phyloP scores from a whole-genome alignment of 768 basidiomycete species.

The Mycena haematopus region DNA sequence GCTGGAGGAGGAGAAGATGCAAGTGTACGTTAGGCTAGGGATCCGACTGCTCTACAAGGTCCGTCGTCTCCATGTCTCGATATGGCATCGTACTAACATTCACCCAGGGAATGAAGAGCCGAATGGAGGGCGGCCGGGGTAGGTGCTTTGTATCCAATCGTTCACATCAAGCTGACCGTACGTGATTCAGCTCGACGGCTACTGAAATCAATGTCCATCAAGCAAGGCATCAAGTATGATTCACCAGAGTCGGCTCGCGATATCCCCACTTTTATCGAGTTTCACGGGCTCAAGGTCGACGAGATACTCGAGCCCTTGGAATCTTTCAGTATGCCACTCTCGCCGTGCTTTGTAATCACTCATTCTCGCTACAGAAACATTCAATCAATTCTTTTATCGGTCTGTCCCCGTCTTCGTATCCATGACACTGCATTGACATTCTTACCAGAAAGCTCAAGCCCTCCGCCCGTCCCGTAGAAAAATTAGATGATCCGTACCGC shows the following conservation, averaged over 20 bases:
- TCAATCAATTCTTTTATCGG: slow-evolving; percentile 93
- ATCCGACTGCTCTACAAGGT: slow-evolving; percentile 92
- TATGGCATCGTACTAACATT: background rate
- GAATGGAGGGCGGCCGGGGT: slow-evolving; percentile 92
- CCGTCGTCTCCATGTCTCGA: slow-evolving; percentile 13
- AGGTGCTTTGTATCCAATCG: slow-evolving; percentile 31
- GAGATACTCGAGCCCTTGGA: slow-evolving; percentile 86
- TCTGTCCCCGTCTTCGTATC: slow-evolving; percentile 30
- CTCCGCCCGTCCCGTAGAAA: slow-evolving; percentile 75
- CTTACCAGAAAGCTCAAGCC: slow-evolving; percentile 80
- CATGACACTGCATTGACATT: slow-evolving; percentile 3
- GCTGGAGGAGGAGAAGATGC: slow-evolving; percentile 98
- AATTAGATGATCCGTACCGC: slow-evolving; percentile 74
- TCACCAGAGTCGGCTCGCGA: slow-evolving; percentile 82
- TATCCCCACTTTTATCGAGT: slow-evolving; percentile 88
- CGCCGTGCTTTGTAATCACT: background rate
- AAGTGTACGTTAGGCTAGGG: slow-evolving; percentile 88
- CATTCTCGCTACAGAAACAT: slow-evolving; percentile 63
- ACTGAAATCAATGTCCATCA: slow-evolving; percentile 88
- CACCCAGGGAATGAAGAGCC: slow-evolving; percentile 73
- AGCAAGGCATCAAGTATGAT: slow-evolving; percentile 95
- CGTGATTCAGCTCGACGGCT: slow-evolving; percentile 68
- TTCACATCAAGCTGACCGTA: slow-evolving; percentile 10
- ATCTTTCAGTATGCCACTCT: slow-evolving; percentile 72
- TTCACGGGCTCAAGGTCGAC: slow-evolving; percentile 82